Base-by-base conservation (phyloP, 2,329 filamentous ascomycete genomes). In the Ophiostoma quercus region DNA sequence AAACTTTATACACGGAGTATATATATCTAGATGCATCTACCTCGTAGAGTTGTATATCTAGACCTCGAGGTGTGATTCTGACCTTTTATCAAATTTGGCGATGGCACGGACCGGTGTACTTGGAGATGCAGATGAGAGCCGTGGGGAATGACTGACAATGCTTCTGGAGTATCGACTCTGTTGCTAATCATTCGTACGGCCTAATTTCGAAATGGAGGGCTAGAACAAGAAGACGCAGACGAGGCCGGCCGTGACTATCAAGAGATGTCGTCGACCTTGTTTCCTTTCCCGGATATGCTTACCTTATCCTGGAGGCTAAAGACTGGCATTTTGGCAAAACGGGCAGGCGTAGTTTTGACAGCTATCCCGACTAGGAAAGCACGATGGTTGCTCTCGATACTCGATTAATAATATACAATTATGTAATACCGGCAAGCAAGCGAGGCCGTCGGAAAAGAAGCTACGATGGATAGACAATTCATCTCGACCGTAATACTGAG, bases 271-370 rank as follows among this genome's bases (percentile, higher is more conserved):
- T 47, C 19, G 43, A 7, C 51, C n/a, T 11, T 14, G n/a, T 25
- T 25, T 57, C n/a, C 51, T 25, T 12, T 25, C 51, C n/a, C 22
- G 51, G 51, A 25, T 57, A 25, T 57, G 51, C 51, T 57, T 57
- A 57, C 51, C 51, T 57, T 57, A 57, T 57, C 51, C 51, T 25
- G 22, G 22, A 57, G 51, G 51, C n/a, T 57, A 57, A 57, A 25
- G 22, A 47, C 43, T n/a, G 43, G 16, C 43, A 47, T 47, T 57
- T 14, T 57, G 51, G 51, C 51, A 57, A 25, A 57, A 57, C n/a
- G 51, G 22, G 11, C 51, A 57, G 22, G 51, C 12, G 16, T 16
- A 47, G 6, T 47, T n/a, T 47, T 16, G 43, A n/a, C 6, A 47
- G 43, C 43, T 47, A 47, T 47, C 43, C 43, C 14, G 43, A 19